Base-by-base conservation (phyloP, 345 rosid species). In the Erodium maritimum region DNA sequence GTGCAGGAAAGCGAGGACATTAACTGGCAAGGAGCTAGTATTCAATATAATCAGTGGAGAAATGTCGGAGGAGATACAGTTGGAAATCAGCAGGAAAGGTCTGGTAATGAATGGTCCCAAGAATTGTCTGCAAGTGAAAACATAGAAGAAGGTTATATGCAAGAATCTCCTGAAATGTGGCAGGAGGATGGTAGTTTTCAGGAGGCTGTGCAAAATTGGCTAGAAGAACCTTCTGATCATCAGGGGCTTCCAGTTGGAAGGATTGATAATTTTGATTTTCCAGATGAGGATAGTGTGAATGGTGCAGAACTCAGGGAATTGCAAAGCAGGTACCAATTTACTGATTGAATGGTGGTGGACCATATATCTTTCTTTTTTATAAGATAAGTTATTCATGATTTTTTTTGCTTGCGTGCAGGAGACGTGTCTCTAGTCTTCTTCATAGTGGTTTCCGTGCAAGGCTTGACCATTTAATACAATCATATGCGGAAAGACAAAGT, bases 381-480 rank as follows among this genome's bases (percentile, higher is more conserved):
- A 42, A 42, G 14, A 21, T 54, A 60, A 18, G 50, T 1, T 13
- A 46, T 61, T 54, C 60, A 59, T 73, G 58, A 69, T 45, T n/a
- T 58, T 50, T 17, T 52, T 61, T 24, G 62, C 67, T 58, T 61
- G 63, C 71, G 33, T 67, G 57, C 65, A 91, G 98, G 93, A 82
- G 99, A 79, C 83, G 96, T 54, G 99, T 91, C 51, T 88, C 98
- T 55, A 85, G 78, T 66, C 95, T 91, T 73, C 90, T 91, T 56
- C 84, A 50, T 21, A 91, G 96, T 75, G 83, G 87, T 69, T 91
- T 91, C 72, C 87, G 96, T 16, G 82, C 81, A 67, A 84, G 82
- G 67, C 99, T 91, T 61, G 85, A 88, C 68, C 96, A 81, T 45
- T 71, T 91, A 75, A 62, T 88, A 59, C 96, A 73, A 61, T 86